Evolutionary conservation across 1,284 basidiomycete genomes (phyloP).

Genomic region (Sporisorium sorghi): DNA sequence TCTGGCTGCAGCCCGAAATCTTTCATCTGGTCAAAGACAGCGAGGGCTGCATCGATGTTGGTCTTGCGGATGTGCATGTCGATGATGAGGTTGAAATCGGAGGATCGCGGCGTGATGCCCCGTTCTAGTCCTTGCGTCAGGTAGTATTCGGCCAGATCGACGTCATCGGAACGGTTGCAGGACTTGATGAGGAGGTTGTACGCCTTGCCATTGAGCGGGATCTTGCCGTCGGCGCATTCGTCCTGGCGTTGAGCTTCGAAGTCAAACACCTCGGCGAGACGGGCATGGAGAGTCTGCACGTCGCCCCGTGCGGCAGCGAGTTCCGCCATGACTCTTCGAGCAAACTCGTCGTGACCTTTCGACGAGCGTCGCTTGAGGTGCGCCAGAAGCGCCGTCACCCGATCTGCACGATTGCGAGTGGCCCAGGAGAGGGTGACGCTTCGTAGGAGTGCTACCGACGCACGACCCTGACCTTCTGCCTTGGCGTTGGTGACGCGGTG

Average conservation of each 20-base stretch:
- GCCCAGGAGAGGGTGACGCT: conserved; percentile 32
- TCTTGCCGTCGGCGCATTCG: conserved; percentile 15
- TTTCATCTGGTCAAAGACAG: conserved; percentile 78
- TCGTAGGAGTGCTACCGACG: conserved; percentile 7
- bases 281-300: conserved; percentile 16
- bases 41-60: conserved; percentile 71
- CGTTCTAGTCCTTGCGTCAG: conserved; percentile 27
- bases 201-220: conserved; percentile 15
- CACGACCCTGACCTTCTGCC: not conserved
- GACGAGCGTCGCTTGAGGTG: conserved; percentile 7
- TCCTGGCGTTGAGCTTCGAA: conserved; percentile 16
- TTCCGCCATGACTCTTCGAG: conserved; percentile 3
- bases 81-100: conserved; percentile 44
- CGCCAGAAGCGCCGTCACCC: conserved; percentile 8
- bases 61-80: conserved; percentile 34
- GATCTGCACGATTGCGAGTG: conserved; percentile 25
- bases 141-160: conserved; percentile 35
- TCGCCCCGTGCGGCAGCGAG: conserved; percentile 41
- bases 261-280: conserved; percentile 25
- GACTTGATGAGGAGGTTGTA: conserved; percentile 30
- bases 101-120: conserved; percentile 14
- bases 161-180: conserved; percentile 32
- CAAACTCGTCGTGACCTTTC: conserved; percentile 10
- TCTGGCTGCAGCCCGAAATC: conserved; percentile 73
- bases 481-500: conserved; percentile 15